A percentile compares a stretch with the other conserved stretches of the same genome.
Conservation (phyloP, 805 yeast species). For the Yarrowia osloensis region DNA sequence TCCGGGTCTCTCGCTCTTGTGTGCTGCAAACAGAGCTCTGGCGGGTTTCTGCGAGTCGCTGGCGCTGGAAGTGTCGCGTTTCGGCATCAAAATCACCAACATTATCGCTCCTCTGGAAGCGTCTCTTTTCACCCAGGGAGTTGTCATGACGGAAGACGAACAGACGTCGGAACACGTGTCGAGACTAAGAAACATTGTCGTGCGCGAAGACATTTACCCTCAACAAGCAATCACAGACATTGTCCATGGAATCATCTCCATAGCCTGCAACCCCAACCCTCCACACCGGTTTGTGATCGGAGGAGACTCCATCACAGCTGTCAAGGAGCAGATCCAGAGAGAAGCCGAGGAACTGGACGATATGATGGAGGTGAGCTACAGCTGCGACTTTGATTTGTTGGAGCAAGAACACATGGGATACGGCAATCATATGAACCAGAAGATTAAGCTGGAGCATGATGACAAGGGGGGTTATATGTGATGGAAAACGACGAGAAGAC, state of each 20-base stretch:
- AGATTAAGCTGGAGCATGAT: neutral
- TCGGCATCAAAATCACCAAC: slow-evolving; percentile 20
- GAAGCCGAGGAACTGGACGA: slow-evolving; percentile 25
- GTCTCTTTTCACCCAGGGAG: slow-evolving; percentile 12
- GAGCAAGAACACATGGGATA: neutral
- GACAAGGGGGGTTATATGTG: neutral
- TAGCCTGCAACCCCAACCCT: slow-evolving; percentile 16
- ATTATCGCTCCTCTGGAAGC: slow-evolving; percentile 20
- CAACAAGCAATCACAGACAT: slow-evolving; percentile 11
- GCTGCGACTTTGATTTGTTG: slow-evolving; percentile 1
- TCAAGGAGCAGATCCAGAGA: slow-evolving; percentile 5
- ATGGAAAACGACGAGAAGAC: neutral
- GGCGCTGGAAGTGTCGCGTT: slow-evolving; percentile 13
- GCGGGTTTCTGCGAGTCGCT: slow-evolving; percentile 15
- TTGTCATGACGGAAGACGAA: slow-evolving; percentile 6
- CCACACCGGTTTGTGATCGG: slow-evolving; percentile 27
- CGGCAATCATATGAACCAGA: neutral
- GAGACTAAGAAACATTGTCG: neutral
- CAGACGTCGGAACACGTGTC: neutral
- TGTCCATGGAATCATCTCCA: slow-evolving; percentile 15
- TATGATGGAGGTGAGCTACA: slow-evolving; percentile 22
- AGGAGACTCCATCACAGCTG: neutral
- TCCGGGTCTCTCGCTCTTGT: neutral
- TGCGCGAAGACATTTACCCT: slow-evolving; percentile 15
- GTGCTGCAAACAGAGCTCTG: slow-evolving; percentile 21